Percentiles rank a stretch among this genome's conserved stretches.
These are phyloP conservation scores for Amanita pseudoporphyria DNA, from an alignment of 768 basidiomycete species.

Conservation along the genomic window DNA sequence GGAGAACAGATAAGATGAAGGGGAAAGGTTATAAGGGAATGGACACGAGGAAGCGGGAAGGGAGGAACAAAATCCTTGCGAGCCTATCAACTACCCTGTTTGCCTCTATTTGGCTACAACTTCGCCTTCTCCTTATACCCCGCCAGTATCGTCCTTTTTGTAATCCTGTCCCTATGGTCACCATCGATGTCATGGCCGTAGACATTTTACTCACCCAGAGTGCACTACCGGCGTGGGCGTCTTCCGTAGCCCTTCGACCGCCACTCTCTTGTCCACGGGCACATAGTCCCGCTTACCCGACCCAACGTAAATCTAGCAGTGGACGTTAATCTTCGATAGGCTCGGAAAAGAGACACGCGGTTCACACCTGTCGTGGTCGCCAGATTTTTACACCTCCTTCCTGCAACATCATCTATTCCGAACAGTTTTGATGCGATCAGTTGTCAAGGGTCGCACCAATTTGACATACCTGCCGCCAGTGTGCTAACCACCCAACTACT, in stretches of 20 bases:
- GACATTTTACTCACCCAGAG: slow-evolving; percentile 53
- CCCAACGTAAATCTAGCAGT: slow-evolving; percentile 69
- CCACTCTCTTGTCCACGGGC: slow-evolving; percentile 46
- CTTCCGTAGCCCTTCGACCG: slow-evolving; percentile 43
- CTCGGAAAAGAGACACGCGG: slow-evolving; percentile 4
- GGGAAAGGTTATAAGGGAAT: slow-evolving; percentile 18
- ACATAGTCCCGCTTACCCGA: slow-evolving; percentile 67
- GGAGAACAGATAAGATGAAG: slow-evolving; percentile 25
- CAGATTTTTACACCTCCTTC: slow-evolving; percentile 89
- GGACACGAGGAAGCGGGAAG: slow-evolving; percentile 17
- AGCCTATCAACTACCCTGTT: background rate
- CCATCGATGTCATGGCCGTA: background rate
- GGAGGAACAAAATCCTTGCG: background rate
- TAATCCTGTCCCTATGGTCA: slow-evolving; percentile 34
- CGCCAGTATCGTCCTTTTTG: slow-evolving; percentile 58
- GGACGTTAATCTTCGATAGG: slow-evolving; percentile 6
- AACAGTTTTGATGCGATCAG: slow-evolving; percentile 3
- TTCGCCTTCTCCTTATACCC: slow-evolving; percentile 44
- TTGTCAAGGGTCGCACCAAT: background rate
- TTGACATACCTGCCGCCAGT: slow-evolving; percentile 68
- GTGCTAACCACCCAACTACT: slow-evolving; percentile 88
- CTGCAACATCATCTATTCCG: slow-evolving; percentile 77
- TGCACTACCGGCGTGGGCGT: slow-evolving; percentile 58
- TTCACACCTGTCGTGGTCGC: slow-evolving; percentile 69
- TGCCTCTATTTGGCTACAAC: slow-evolving; percentile 21